Conservation (phyloP, 2,329 filamentous ascomycete genomes). For the Trichoderma lentiforme region DNA sequence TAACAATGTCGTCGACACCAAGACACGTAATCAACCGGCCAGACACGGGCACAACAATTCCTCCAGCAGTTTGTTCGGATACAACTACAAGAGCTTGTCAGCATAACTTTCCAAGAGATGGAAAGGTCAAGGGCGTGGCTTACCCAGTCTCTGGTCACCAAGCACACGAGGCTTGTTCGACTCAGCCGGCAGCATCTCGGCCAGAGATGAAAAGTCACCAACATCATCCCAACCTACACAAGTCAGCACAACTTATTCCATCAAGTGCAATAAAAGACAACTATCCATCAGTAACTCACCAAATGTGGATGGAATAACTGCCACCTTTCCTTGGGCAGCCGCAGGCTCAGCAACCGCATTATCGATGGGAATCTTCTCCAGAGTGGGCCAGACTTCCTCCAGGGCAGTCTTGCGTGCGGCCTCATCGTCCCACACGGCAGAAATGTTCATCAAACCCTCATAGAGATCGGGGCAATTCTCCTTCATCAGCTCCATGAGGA, state of each 20-base stretch:
- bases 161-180: slow-evolving; percentile 25
- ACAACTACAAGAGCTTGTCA: slow-evolving; percentile 20
- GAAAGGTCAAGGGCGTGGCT: neutral
- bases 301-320: slow-evolving; percentile 28
- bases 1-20: slow-evolving; percentile 28
- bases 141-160: slow-evolving; percentile 26
- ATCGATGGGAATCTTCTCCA: slow-evolving; percentile 28
- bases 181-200: slow-evolving; percentile 28
- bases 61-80: slow-evolving; percentile 27
- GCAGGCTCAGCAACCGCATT: slow-evolving; percentile 29
- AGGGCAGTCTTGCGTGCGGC: slow-evolving; percentile 22
- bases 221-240: slow-evolving; percentile 27
- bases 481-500: slow-evolving; percentile 26
- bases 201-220: slow-evolving; percentile 28
- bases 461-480: slow-evolving; percentile 26
- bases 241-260: neutral
- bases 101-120: neutral
- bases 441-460: slow-evolving; percentile 24
- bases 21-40: slow-evolving; percentile 27
- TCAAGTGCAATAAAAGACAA: neutral
- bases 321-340: slow-evolving; percentile 27
- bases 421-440: slow-evolving; percentile 27
- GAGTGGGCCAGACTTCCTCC: slow-evolving; percentile 25
- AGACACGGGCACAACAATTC: slow-evolving; percentile 27
- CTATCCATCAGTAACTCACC: slow-evolving; percentile 14